Base-by-base conservation (phyloP, 768 basidiomycete genomes). In the Neoboletus brunneissimus region DNA sequence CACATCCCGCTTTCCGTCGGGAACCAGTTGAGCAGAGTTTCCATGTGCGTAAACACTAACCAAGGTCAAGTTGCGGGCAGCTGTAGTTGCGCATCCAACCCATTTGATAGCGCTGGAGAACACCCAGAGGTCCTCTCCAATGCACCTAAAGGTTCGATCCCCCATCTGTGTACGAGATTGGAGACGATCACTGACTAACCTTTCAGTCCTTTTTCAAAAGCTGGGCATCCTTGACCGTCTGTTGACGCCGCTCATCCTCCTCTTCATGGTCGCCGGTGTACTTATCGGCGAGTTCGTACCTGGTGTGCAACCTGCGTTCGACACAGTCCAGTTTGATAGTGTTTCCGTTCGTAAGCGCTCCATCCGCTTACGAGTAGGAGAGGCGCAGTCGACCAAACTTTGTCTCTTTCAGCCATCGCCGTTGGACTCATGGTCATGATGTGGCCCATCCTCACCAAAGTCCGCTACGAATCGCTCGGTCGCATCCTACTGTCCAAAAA, bases 391-490 rank as follows among this genome's bases (percentile, higher is more conserved):
- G 18, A 53, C 20, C 6, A 11, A 35, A 18, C 32, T 20, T 43
- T 8, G 2, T 49, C 40, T 47, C 37, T 25, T 34, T 22, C 58
- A 93, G 91, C 90, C 1, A 89, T 93, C 45, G 86, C 86, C 16
- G 76, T 92, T 41, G 92, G 91, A 1, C 81, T 94, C 37, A 81
- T 93, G 18, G 75, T 92, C 50, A 94, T 94, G 84, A 93, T 93
- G 88, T 91, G 89, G 88, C 91, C 90, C 2, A 80, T 86, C 37
- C 79, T 87, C 51, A 83, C 85, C 44, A 86, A 85, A 72, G 86
- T 91, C 11, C 86, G 87, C 65, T 93, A 89, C 67, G 91, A 93
- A 67, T 67, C 73, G 1, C 77, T 94, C 1, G 85, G 85, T 0
- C 55, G 66, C 11, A 68, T 90, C 29, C 80, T 91, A 59, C 67